Percentiles rank a stretch among this genome's conserved stretches.
These are phyloP conservation scores for Silene latifolia DNA, from an alignment of 148 eudicot genomes.

Conservation along the genomic window DNA sequence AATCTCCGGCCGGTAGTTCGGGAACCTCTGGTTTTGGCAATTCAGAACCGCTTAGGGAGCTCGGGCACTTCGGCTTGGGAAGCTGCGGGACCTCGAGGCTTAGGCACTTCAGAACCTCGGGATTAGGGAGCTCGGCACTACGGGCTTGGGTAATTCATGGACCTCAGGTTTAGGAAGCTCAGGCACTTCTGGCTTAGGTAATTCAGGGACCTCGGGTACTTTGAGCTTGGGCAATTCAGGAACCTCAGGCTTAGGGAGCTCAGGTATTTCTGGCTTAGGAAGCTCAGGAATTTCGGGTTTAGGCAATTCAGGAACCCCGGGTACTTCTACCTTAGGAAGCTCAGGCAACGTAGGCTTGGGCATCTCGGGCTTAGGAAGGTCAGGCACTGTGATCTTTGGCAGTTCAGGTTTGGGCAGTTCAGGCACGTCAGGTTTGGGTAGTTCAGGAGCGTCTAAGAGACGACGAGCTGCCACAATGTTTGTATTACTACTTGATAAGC, in stretches of 20 bases:
- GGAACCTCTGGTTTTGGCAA: background rate
- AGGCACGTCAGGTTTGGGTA: no score
- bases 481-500: background rate
- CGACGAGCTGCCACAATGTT: slow-evolving; percentile 17
- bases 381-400: slow-evolving; percentile 5
- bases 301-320: no score
- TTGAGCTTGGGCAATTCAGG: background rate
- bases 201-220: slow-evolving; percentile 11
- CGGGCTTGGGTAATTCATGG: slow-evolving; percentile 7
- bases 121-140: no score
- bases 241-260: slow-evolving; percentile 10
- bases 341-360: slow-evolving; percentile 9
- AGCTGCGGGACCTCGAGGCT: no score
- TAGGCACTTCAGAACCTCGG: no score
- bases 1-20: background rate
- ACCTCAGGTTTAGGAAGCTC: no score
- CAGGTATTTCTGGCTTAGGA: no score
- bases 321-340: background rate
- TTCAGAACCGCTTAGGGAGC: slow-evolving; percentile 7
- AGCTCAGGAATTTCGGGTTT: no score
- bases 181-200: slow-evolving; percentile 2
- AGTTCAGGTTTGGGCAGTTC: no score
- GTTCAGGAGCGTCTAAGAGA: slow-evolving; percentile 16
- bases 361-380: slow-evolving; percentile 8
- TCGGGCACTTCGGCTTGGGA: no score